Conservation (phyloP, 805 yeast species). For the Brettanomyces bruxellensis region DNA sequence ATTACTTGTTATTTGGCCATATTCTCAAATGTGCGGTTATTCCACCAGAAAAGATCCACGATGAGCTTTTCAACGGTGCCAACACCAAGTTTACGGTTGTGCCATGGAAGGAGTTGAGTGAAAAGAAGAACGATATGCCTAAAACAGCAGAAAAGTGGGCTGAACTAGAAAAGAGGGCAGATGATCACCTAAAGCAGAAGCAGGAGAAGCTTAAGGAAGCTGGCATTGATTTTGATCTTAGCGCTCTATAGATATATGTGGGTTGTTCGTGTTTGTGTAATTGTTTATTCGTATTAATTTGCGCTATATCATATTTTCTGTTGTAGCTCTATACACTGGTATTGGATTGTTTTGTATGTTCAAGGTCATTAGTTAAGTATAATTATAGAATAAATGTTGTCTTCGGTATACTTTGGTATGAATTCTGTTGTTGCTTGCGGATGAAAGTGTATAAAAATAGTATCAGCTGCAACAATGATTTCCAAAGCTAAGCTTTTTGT, state of each 20-base stretch:
- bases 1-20: constrained; percentile 83
- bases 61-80: constrained; percentile 51
- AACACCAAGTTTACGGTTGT: constrained; percentile 45
- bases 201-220: constrained; percentile 39
- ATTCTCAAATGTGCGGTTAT: constrained; percentile 52
- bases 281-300: not conserved
- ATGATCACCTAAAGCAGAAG: constrained; percentile 33
- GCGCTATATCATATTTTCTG: not conserved
- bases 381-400: no score
- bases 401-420: no score
- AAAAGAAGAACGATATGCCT: constrained; percentile 44
- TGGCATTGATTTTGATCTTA: constrained; percentile 47
- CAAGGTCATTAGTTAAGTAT: no score
- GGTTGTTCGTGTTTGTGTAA: not conserved
- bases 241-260: constrained; percentile 3
- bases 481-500: no score
- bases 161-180: constrained; percentile 37
- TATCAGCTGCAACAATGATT: no score
- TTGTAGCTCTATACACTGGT: no score
- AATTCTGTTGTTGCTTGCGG: no score
- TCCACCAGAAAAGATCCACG: constrained; percentile 48
- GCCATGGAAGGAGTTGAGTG: constrained; percentile 51
- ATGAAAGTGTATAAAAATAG: no score
- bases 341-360: no score
- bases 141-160: constrained; percentile 52